These are phyloP conservation scores for Ramaria rubella DNA, from an alignment of 768 basidiomycete species.

Conservation along the genomic window DNA sequence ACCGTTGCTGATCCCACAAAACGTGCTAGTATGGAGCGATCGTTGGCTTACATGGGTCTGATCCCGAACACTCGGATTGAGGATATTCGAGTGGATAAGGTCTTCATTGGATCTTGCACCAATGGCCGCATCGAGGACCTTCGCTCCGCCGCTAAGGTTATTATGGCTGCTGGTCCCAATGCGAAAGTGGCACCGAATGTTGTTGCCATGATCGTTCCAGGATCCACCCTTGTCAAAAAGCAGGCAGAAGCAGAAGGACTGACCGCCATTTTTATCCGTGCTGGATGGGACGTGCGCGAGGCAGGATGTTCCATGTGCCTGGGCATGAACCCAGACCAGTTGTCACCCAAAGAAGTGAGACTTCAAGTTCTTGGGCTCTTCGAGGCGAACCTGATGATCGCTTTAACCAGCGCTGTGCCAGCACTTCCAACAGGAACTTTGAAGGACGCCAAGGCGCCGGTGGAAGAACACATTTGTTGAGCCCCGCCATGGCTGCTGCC, in stretches of 20 bases:
- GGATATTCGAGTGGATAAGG: slow-evolving; percentile 75
- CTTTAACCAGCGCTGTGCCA: slow-evolving; percentile 64
- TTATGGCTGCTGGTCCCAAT: slow-evolving; percentile 65
- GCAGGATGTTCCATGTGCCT: slow-evolving; percentile 96
- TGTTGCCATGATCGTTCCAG: slow-evolving; percentile 87
- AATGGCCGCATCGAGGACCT: slow-evolving; percentile 93
- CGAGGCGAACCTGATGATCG: not conserved
- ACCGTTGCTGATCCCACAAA: slow-evolving; percentile 57
- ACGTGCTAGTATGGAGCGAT: slow-evolving; percentile 63
- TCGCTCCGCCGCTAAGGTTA: slow-evolving; percentile 74
- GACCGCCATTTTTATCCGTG: slow-evolving; percentile 79
- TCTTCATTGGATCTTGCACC: slow-evolving; percentile 93
- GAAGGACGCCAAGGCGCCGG: slow-evolving; percentile 86
- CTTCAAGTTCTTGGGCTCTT: not conserved
- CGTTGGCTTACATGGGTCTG: slow-evolving; percentile 85
- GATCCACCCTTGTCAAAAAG: slow-evolving; percentile 84
- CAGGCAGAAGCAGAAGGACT: slow-evolving; percentile 89
- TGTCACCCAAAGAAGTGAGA: slow-evolving; percentile 52
- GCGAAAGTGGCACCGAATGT: slow-evolving; percentile 70
- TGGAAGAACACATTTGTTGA: slow-evolving; percentile 83
- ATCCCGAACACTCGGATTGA: slow-evolving; percentile 71
- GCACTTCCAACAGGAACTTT: slow-evolving; percentile 91
- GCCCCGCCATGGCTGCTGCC: slow-evolving; percentile 89
- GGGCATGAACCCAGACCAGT: slow-evolving; percentile 92
- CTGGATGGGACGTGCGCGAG: slow-evolving; percentile 93